A percentile compares a stretch with the other conserved stretches of the same genome.
Conservation (phyloP, 1,284 basidiomycete species). For the Ustilago nuda region DNA sequence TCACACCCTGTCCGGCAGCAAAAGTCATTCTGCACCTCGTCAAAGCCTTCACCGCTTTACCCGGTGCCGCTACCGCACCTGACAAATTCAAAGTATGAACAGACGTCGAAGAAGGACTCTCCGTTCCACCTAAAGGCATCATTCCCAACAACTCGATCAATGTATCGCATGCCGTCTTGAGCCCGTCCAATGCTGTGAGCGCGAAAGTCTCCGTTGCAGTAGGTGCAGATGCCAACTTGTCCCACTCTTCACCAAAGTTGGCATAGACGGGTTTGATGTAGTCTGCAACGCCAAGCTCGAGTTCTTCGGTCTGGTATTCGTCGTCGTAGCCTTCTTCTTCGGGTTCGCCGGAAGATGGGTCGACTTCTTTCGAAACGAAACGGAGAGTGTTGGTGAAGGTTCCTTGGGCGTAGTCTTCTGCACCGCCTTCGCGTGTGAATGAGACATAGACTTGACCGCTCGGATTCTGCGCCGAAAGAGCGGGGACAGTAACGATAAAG, state of each 20-base stretch:
- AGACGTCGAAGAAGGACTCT: constrained; percentile 75
- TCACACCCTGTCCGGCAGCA: constrained; percentile 89
- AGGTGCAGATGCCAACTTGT: constrained; percentile 75
- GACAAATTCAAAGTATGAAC: constrained; percentile 95
- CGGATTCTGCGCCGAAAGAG: constrained; percentile 76
- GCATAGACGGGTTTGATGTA: constrained; percentile 93
- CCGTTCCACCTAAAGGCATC: constrained; percentile 82
- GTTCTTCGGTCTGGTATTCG: constrained; percentile 96
- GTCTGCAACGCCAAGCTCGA: constrained; percentile 89
- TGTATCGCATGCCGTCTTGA: constrained; percentile 88
- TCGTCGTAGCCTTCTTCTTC: constrained; percentile 99
- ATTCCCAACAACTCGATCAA: constrained; percentile 94
- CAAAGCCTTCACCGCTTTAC: constrained; percentile 87
- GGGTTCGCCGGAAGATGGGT: constrained; percentile 94
- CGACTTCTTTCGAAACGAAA: constrained; percentile 96
- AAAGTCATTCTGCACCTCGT: constrained; percentile 96
- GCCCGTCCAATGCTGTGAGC: constrained; percentile 88
- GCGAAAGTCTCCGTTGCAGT: constrained; percentile 90
- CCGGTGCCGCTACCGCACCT: constrained; percentile 84
- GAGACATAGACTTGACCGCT: constrained; percentile 91
- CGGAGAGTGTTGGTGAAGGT: constrained; percentile 95
- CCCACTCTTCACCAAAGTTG: constrained; percentile 94
- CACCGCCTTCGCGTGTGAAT: constrained; percentile 81
- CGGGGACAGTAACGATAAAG: constrained; percentile 88
- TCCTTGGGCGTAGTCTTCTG: constrained; percentile 81